These are phyloP conservation scores for Sarocladium oryzae DNA, from an alignment of 2,329 filamentous ascomycete species.

Conservation along the genomic window DNA sequence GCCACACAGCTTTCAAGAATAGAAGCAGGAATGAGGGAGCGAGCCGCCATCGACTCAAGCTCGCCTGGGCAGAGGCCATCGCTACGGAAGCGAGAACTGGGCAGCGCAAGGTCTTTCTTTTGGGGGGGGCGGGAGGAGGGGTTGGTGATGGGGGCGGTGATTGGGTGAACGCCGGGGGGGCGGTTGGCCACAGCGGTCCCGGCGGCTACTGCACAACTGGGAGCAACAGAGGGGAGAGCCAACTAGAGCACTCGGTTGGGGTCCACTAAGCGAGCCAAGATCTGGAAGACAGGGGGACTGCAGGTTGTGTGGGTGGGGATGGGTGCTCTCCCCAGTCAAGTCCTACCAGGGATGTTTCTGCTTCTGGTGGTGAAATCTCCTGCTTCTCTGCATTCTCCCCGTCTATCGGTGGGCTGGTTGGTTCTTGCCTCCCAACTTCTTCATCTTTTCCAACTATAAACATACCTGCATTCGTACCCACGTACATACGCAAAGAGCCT, in stretches of 20 bases:
- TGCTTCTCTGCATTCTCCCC: neutral
- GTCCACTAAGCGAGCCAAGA: constrained; percentile 6
- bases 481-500: no score
- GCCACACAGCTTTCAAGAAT: neutral
- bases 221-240: neutral
- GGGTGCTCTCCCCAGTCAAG: no score
- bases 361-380: neutral
- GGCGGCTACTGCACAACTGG: neutral
- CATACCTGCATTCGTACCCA: no score
- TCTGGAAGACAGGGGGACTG: neutral
- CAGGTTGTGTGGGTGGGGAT: neutral
- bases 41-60: no score
- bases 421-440: neutral
- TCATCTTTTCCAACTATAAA: no score
- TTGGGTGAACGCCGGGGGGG: neutral
- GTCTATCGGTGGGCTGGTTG: neutral
- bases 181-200: constrained; percentile 3
- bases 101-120: no score
- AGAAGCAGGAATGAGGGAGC: no score
- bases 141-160: constrained; percentile 7
- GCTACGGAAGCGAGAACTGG: neutral
- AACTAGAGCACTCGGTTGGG: neutral
- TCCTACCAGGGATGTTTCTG: no score
- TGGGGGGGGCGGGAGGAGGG: no score
- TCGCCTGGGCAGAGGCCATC: no score